These are phyloP conservation scores for Spongispora temasekensis DNA, from an alignment of 1,284 basidiomycete genomes.

Conservation along the genomic window DNA sequence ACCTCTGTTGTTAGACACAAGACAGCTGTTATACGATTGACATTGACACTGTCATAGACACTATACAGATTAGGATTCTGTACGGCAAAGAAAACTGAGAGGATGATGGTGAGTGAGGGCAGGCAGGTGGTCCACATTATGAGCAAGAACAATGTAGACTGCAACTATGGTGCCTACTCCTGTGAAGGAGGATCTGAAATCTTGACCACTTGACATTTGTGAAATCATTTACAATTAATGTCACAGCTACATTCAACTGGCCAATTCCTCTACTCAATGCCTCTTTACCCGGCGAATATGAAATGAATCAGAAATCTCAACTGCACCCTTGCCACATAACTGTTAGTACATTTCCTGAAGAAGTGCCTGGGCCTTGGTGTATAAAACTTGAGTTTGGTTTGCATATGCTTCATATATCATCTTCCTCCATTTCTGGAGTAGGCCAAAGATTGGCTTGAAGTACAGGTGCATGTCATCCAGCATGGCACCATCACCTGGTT, in stretches of 20 bases:
- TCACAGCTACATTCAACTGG: not conserved
- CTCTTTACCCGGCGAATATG: not conserved
- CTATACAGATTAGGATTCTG: too few relatives aligned
- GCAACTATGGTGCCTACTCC: too few relatives aligned
- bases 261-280: not conserved
- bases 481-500: not conserved
- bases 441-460: not conserved
- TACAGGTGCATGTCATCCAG: not conserved
- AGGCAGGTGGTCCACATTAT: too few relatives aligned
- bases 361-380: not conserved
- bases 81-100: too few relatives aligned
- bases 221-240: not conserved
- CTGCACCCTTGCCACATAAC: not conserved
- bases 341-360: not conserved
- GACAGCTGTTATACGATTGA: too few relatives aligned
- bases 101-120: too few relatives aligned
- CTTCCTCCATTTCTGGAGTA: not conserved
- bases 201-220: not conserved
- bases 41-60: too few relatives aligned
- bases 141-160: too few relatives aligned
- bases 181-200: too few relatives aligned
- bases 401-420: not conserved
- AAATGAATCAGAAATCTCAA: not conserved
- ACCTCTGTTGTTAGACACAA: too few relatives aligned
- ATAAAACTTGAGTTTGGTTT: not conserved